Base-by-base conservation (phyloP, 352 stramenopile genomes). In the Phytophthora sojae region DNA sequence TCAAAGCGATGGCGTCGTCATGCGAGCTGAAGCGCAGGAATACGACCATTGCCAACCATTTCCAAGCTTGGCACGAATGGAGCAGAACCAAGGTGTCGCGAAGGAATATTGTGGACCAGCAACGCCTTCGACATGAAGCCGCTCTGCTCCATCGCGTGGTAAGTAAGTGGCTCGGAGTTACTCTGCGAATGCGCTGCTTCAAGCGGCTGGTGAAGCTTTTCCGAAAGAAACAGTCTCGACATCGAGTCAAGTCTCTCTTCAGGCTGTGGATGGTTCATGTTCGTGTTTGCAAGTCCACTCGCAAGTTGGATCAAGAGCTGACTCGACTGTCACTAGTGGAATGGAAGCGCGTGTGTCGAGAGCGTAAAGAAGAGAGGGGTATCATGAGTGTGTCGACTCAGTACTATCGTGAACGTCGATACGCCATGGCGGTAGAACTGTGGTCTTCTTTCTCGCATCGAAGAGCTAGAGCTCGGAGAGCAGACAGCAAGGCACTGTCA, bases 201-300 rank as follows among this genome's bases (percentile, higher is more conserved):
- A 69, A 67, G 4, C 75, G 77, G 51, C 66, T 87, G 17, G 64
- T 83, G 19, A 81, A 76, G 42, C 64, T 87, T 9, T 87, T 84
- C 37, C 73, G 73, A 14, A 83, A 76, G 65, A 87, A 85, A n/a
- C 58, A 64, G 0, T 14, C 49, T 11, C 66, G 77, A 32, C 26
- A 47, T 9, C 55, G 19, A 1, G 19, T 74, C 9, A 64, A 61
- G 8, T 47, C 17, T 2, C 29, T 69, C 8, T 76, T 87, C 12
- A 67, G 55, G 9, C 44, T 66, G 17, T 69, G 79, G 21, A 35
- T 55, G 6, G 21, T 81, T 25, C 45, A 62, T 23, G 26, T 56
- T 30, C 57, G 63, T 19, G 47, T 67, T 11, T 58, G 26, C 9
- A 52, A 49, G 35, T 54, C 66, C 7, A 57, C 50, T 21, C 67